Base-by-base conservation (phyloP, 1,284 basidiomycete genomes). In the Rhodotorula sp. region DNA sequence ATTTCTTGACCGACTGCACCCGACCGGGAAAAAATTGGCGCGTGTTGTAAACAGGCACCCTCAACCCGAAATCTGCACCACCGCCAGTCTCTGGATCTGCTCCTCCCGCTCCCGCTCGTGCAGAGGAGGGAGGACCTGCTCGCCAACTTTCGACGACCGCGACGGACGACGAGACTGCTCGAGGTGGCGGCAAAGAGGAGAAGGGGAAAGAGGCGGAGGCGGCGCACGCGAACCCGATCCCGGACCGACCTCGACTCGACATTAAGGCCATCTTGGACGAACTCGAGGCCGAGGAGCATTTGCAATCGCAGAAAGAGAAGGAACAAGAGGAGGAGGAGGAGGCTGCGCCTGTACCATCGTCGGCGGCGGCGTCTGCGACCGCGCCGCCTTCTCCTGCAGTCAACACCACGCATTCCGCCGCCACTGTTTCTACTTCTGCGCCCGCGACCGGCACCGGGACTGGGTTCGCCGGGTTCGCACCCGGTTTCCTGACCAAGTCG, bases 181-280 rank as follows among this genome's bases (percentile, higher is more conserved):
- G 33, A 10, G 33, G 4, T 37, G 5, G 6, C 33, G 33, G 33
- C 5, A 37, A 37, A 37, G 33, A 37, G 10, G 33, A 42, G 37
- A n/a, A n/a, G n/a, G n/a, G n/a, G n/a, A n/a, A n/a, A n/a, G n/a
- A n/a, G 12, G 17, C 57, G 37, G 33, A 58, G 30, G 7, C 22
- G 55, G 4, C 24, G 33, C 33, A 54, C 60, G 44, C n/a, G 46
- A 29, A 26, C 57, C 55, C 44, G 45, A 37, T 53, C 24, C 63
- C 62, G 8, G 12, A 54, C 61, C 26, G 56, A 4, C 69, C 64
- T 22, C 12, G 29, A 15, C 48, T 68, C 30, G 73, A 73, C 53
- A 55, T 68, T 24, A 49, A 61, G 22, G 64, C 74, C 30, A 63
- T 75, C 42, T 58, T 75, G 22, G 74, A 75, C 61, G 71, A 69